Evolutionary conservation across 345 rosid genomes (phyloP).

Genomic region (Firmiana major): DNA sequence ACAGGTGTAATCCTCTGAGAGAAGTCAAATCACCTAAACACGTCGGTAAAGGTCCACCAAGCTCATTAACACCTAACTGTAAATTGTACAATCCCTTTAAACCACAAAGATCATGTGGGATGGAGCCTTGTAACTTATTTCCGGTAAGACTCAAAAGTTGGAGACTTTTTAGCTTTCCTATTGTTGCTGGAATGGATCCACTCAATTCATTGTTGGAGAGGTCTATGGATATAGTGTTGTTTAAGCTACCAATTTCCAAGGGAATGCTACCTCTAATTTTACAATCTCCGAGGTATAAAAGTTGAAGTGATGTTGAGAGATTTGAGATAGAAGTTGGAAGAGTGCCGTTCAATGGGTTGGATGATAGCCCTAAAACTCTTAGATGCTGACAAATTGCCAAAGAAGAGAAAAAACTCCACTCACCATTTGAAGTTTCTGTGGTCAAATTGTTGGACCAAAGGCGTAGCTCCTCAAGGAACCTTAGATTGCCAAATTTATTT

Average conservation of each 20-base stretch:
- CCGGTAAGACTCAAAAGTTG: not conserved
- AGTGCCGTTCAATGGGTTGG: not conserved
- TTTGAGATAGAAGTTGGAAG: slow-evolving; percentile 13
- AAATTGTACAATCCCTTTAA: not conserved
- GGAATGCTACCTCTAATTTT: slow-evolving; percentile 12
- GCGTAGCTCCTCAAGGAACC: fast-evolving
- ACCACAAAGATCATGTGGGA: not conserved
- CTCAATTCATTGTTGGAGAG: not conserved
- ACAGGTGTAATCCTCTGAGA: not conserved
- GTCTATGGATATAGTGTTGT: not conserved
- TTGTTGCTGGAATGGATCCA: slow-evolving; percentile 10
- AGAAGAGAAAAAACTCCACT: not conserved
- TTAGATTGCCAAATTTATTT: not conserved
- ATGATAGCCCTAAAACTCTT: fast-evolving
- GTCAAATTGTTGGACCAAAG: not conserved
- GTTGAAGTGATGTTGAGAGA: slow-evolving; percentile 12
- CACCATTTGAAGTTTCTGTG: not conserved
- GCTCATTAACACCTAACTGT: not conserved
- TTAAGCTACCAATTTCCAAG: slow-evolving; percentile 10
- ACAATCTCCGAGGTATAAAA: not conserved
- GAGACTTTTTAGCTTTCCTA: slow-evolving; percentile 5
- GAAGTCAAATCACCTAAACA: slow-evolving; percentile 5
- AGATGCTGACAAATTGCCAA: not conserved
- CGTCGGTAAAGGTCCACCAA: slow-evolving; percentile 1
- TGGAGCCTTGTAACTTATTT: not conserved